Percentiles rank a stretch among this genome's conserved stretches.
phyloP scores from a whole-genome alignment of 805 yeast species.

The Saccharomycopsis capsularis region DNA sequence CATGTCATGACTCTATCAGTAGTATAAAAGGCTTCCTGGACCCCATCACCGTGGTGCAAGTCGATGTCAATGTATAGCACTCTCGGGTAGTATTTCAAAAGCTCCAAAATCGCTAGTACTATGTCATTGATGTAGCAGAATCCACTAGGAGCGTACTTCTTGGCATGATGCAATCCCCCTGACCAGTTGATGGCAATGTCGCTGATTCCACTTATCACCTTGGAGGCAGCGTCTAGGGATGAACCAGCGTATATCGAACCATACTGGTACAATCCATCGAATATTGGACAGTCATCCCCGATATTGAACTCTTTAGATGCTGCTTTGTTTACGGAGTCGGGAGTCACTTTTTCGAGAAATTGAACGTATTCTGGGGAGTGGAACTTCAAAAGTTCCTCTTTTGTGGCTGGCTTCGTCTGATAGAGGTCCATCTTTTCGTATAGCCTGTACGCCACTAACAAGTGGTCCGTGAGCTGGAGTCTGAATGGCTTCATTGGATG shows the following conservation, averaged over 20 bases:
- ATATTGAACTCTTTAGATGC: slow-evolving; percentile 70
- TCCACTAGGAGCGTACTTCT: slow-evolving; percentile 89
- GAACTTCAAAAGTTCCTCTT: slow-evolving; percentile 70
- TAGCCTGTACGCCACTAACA: slow-evolving; percentile 76
- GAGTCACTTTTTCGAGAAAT: slow-evolving; percentile 69
- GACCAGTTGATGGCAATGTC: slow-evolving; percentile 96
- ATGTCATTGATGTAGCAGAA: slow-evolving; percentile 95
- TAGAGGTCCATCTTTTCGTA: slow-evolving; percentile 89
- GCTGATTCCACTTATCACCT: slow-evolving; percentile 76
- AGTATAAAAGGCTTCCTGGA: slow-evolving; percentile 91
- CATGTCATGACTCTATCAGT: slow-evolving; percentile 88
- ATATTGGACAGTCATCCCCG: slow-evolving; percentile 92
- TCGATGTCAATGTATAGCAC: slow-evolving; percentile 92
- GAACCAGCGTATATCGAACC: slow-evolving; percentile 89
- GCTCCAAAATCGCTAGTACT: slow-evolving; percentile 78
- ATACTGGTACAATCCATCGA: slow-evolving; percentile 91
- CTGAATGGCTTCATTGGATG: slow-evolving; percentile 99
- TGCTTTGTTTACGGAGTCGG: slow-evolving; percentile 53
- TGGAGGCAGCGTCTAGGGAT: slow-evolving; percentile 85
- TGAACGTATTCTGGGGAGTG: slow-evolving; percentile 84
- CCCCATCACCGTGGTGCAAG: slow-evolving; percentile 97
- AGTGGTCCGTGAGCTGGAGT: slow-evolving; percentile 86
- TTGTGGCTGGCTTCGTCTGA: slow-evolving; percentile 74
- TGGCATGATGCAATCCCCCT: slow-evolving; percentile 96
- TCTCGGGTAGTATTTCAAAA: slow-evolving; percentile 83